These are phyloP conservation scores for Gossypium schwendimanii DNA, from an alignment of 441 rosid species.

Conservation along the genomic window DNA sequence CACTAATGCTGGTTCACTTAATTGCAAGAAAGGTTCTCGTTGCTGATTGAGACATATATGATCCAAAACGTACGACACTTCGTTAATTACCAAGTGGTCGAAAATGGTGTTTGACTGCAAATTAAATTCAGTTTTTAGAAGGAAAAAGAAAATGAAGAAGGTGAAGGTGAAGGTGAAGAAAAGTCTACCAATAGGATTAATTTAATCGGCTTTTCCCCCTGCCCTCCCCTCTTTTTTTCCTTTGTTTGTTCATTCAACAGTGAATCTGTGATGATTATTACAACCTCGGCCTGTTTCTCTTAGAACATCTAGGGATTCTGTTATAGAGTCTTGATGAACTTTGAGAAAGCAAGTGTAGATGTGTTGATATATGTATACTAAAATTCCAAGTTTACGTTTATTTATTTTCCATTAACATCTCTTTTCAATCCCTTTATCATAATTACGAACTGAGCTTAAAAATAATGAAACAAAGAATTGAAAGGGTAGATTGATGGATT, in stretches of 20 bases:
- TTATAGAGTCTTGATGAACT: constrained; percentile 27
- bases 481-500: background rate
- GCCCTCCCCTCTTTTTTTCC: background rate
- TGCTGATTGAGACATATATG: constrained; percentile 33
- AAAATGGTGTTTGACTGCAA: background rate
- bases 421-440: background rate
- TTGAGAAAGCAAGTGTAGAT: constrained; percentile 36
- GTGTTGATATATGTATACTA: constrained; percentile 33
- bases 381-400: background rate
- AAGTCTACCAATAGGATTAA: background rate
- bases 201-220: constrained; percentile 12
- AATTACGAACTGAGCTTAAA: background rate
- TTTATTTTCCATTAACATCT: background rate
- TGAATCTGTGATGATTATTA: constrained; percentile 19
- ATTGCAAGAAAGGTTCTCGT: constrained; percentile 47
- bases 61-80: constrained; percentile 3
- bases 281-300: constrained; percentile 61
- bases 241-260: background rate
- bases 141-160: background rate
- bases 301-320: constrained; percentile 26
- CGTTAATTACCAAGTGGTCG: constrained; percentile 9
- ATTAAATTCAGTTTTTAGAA: background rate
- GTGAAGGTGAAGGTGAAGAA: constrained; percentile 7
- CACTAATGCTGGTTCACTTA: constrained; percentile 41
- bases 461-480: background rate